Conservation (phyloP, 164 flowering plant species). For the Aristolochia contorta region DNA sequence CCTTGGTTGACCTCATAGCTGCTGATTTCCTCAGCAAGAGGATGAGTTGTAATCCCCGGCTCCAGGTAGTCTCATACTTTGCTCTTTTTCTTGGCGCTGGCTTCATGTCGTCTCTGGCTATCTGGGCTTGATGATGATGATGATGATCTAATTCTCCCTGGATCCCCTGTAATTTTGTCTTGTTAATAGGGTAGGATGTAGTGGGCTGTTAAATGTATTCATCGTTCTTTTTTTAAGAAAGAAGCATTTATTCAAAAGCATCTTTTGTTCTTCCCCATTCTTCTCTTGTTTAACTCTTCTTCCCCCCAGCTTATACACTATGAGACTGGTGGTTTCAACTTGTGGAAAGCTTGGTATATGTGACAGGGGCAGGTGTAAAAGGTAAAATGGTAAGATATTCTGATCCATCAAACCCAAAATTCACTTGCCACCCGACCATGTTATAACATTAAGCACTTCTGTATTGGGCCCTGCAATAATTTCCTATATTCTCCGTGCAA, state of each 20-base stretch:
- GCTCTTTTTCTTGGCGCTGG: conserved; percentile 71
- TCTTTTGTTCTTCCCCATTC: neutral
- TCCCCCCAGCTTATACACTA: neutral
- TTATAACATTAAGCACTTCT: too few species aligned
- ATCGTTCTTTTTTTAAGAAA: neutral
- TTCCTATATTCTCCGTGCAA: too few species aligned
- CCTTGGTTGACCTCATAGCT: conserved; percentile 86
- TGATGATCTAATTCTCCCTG: neutral
- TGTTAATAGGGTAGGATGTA: neutral
- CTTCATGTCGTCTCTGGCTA: conserved; percentile 69
- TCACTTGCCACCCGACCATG: too few species aligned
- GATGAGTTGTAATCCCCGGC: conserved; percentile 74
- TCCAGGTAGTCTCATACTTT: conserved; percentile 65
- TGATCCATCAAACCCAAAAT: too few species aligned
- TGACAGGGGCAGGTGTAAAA: too few species aligned
- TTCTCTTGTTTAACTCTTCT: neutral
- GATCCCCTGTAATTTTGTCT: neutral
- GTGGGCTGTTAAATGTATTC: neutral
- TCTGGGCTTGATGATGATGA: conserved; percentile 53
- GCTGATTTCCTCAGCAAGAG: conserved; percentile 89
- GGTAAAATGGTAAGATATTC: too few species aligned
- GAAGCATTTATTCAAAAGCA: neutral
- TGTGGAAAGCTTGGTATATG: neutral
- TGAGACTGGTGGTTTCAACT: neutral
- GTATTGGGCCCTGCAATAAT: too few species aligned